Conservation (phyloP, 768 basidiomycete species). For the Tulasnella sp. region DNA sequence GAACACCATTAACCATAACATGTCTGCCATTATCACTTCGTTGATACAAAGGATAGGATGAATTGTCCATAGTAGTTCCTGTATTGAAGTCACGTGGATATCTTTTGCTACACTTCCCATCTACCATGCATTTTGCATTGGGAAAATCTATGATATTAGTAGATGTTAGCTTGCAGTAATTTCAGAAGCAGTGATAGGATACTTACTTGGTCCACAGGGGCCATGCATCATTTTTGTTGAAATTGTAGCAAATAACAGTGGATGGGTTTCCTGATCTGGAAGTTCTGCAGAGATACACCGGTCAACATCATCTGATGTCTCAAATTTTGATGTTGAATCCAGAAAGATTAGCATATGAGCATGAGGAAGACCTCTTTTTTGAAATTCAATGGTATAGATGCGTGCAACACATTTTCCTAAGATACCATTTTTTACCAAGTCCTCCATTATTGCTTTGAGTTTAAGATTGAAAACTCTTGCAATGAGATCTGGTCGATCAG, state of each 20-base stretch:
- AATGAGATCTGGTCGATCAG: constrained; percentile 29
- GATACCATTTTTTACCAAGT: constrained; percentile 27
- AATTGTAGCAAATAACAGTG: constrained; percentile 29
- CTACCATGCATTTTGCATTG: too few species aligned
- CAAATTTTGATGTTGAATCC: constrained; percentile 20
- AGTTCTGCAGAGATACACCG: constrained; percentile 27
- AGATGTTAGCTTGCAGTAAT: too few species aligned
- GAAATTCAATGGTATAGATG: constrained; percentile 31
- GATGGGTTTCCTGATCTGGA: constrained; percentile 24
- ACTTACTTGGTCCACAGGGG: constrained; percentile 18
- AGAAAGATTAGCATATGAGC: constrained; percentile 28
- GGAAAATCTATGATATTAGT: too few species aligned
- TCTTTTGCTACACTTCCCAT: too few species aligned
- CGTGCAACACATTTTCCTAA: constrained; percentile 25
- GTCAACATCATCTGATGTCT: constrained; percentile 24
- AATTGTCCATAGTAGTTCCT: too few species aligned
- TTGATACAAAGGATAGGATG: too few species aligned
- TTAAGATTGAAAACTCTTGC: constrained; percentile 28
- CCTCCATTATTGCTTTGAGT: constrained; percentile 21
- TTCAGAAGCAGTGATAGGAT: too few species aligned
- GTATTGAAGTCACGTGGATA: too few species aligned
- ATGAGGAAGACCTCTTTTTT: constrained; percentile 33
- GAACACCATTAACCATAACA: too few species aligned
- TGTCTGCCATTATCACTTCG: too few species aligned
- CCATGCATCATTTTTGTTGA: constrained; percentile 19